Evolutionary conservation across 495 filamentous ascomycete species (phyloP), one percentile per base, ranked within the genome.

Genomic region (Niebla homalea): DNA sequence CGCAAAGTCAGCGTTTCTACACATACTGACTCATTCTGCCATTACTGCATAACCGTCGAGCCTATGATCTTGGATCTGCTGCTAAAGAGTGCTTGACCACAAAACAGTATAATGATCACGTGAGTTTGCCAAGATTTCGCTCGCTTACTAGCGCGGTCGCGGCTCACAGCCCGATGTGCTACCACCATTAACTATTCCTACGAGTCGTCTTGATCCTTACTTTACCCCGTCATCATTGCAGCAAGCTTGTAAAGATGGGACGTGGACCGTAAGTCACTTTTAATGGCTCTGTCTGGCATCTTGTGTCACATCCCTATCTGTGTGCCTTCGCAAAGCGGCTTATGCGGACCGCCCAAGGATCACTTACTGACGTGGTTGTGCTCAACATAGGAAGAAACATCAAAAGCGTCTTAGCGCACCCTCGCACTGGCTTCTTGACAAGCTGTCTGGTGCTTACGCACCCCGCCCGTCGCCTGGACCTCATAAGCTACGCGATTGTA

Each of bases 341-440:
- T n/a, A n/a, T n/a, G n/a, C 29, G 14, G 29, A 0, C 14, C 29
- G 29, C 10, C 29, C 29, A 32, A 12, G 29, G 23, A 41, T 46
- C 43, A 44, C 23, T 47, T 23, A 48, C 37, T 52, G 36, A 48
- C 35, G 4, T 35, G 18, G 29, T 44, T 23, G 38, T 65, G 67
- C 59, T 23, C 48, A 49, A 48, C 57, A 66, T 68, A 94, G 88
- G 66, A 94, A 90, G 81, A 98, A 98, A 81, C 93, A 98, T 75
- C 89, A 95, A 70, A 97, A 98, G 90, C 88, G 92, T 78, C 79
- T 97, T 64, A 89, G 85, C 70, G 92, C 92, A 68, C 92, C 92
- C 62, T 90, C 85, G 69, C 92, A 97, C 81, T 98, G 93, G 92
- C 87, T 98, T 64, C 78, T 98, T 66, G 92, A 98, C 83, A 98